Base-by-base conservation (phyloP, 2,329 filamentous ascomycete species). In the Ophiostoma sp. region DNA sequence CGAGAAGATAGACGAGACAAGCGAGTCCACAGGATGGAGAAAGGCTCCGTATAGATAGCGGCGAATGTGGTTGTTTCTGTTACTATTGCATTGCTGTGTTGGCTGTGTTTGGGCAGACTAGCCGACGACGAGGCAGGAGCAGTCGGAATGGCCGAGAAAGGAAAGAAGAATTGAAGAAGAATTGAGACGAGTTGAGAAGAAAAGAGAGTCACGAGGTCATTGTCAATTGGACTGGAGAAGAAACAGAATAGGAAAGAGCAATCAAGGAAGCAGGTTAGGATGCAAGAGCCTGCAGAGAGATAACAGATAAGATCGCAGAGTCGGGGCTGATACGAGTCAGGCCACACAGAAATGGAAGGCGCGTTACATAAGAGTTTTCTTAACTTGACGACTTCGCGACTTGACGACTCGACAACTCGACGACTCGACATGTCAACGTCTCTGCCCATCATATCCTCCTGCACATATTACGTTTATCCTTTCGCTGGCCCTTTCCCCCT, bases 281-380 rank as follows among this genome's bases (percentile, higher is more conserved):
- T 35, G 27, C 23, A 65, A 11, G 20, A 65, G 52, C 35, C 33
- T 65, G 20, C 17, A 23, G 20, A n/a, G 33, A 64, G 35, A 65
- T 65, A 65, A 65, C 15, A 36, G 60, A 64, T 64, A 64, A 64
- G 60, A 64, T 64, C 60, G 33, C 60, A 31, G 31, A 62, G 39
- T 33, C 27, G 11, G 52, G 15, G 17, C 7, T 36, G 17, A 65
- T 65, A 65, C 35, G 7, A 15, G 60, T 36, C 35, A 65, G 62
- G 35, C 62, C 62, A 65, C 6, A 20, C 60, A n/a, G 13, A 64
- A 23, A n/a, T 35, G 60, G 60, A 15, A 64, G 60, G 60, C 60
- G 62, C 35, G n/a, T 62, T 62, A 62, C 27, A 35, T 62, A 60
- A 33, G 23, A 62, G 13, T 33, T 62, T 27, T 13, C 0, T 27